Evolutionary conservation across 1,139 yeast genomes (phyloP), one percentile per base, ranked within the genome.

Genomic region (Pichiaceae sp.): DNA sequence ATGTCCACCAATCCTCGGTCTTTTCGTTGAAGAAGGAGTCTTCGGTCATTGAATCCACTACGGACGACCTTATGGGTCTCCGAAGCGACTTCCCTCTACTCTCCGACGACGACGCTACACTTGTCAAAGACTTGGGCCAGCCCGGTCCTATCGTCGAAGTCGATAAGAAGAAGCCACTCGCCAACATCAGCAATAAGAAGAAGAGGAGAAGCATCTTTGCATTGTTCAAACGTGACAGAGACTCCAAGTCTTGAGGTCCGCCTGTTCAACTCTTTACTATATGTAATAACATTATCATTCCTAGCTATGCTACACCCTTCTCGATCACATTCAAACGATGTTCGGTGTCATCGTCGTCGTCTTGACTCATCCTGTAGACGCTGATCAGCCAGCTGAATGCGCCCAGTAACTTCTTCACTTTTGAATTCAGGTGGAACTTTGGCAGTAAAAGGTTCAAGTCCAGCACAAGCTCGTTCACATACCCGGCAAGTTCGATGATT

Each of bases 61-160:
- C 48, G 4, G 54, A 51, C 35, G 55, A 48, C 30, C 38, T 53
- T 4, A 30, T 52, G 5, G 51, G 54, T 3, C 39, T 49, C 21
- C 40, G 36, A 24, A 49, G 43, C 28, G 54, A 50, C 34, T 35
- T 46, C 2, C 52, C 56, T 1, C 37, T 53, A 17, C 39, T 46
- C 3, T 42, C 36, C 28, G 53, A 48, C 31, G 33, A 21, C 11
- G 24, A 21, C 11, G 24, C 24, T 11, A 21, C 24, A 7, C 24
- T 21, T 7, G 24, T 21, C 24, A 21, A 48, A 14, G 31, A 29
- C 14, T 20, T 48, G 15, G 59, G 59, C 29, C 56, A 54, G 36
- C 59, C 59, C 2, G 59, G 59, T 14, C 57, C 58, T 16, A 54
- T 54, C 49, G 38, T 53, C 29, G 48, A 48, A 32, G 16, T 12